Evolutionary conservation across 345 rosid species (phyloP).

Genomic region (Acer campestre): DNA sequence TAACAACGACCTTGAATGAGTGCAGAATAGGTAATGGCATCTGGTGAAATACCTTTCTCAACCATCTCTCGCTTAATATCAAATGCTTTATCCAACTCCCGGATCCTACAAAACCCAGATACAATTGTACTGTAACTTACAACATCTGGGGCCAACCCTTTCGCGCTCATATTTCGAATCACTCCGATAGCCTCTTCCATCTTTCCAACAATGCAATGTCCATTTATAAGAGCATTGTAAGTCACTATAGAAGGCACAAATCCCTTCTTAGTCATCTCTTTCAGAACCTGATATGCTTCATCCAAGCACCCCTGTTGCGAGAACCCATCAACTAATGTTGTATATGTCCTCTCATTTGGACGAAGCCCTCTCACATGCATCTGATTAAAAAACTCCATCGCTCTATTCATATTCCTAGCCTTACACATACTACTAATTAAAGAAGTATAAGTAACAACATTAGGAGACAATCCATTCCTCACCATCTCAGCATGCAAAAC

Average conservation of each 20-base stretch:
- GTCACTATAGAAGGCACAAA: constrained; percentile 80
- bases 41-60: constrained; percentile 60
- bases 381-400: constrained; percentile 76
- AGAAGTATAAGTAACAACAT: constrained; percentile 81
- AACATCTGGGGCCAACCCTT: constrained; percentile 70
- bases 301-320: constrained; percentile 64
- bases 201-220: constrained; percentile 66
- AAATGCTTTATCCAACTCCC: constrained; percentile 65
- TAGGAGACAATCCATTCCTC: constrained; percentile 75
- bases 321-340: constrained; percentile 84
- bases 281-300: constrained; percentile 59
- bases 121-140: constrained; percentile 84
- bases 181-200: constrained; percentile 63
- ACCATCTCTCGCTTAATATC: constrained; percentile 63
- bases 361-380: constrained; percentile 77
- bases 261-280: constrained; percentile 64
- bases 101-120: constrained; percentile 65
- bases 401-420: constrained; percentile 78
- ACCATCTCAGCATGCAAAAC: constrained; percentile 75
- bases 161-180: constrained; percentile 52
- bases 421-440: constrained; percentile 82
- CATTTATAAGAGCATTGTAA: constrained; percentile 75
- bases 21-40: constrained; percentile 70
- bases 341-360: constrained; percentile 80
- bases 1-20: constrained; percentile 78